Conservation (phyloP, 805 yeast species). For the Pichia eremophila region DNA sequence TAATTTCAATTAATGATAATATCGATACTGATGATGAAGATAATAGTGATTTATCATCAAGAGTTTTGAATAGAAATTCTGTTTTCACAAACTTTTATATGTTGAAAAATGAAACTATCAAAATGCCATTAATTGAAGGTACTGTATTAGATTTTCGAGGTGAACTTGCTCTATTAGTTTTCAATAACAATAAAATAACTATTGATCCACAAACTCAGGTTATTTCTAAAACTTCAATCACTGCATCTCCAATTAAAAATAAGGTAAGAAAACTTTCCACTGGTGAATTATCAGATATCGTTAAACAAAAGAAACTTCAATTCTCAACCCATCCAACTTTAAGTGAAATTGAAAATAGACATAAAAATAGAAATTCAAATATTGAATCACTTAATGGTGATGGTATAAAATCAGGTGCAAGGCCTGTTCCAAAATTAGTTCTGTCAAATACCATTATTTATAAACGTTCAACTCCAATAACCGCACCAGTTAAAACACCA, state of each 20-base stretch:
- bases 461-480: conserved; percentile 6
- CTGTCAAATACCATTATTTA: conserved; percentile 10
- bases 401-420: not conserved
- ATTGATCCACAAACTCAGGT: not conserved
- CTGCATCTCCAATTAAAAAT: not conserved
- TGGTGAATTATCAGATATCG: conserved; percentile 1
- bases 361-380: not conserved
- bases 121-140: conserved; percentile 54
- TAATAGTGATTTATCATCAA: conserved; percentile 10
- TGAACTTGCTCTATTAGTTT: conserved; percentile 29
- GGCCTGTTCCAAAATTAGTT: conserved; percentile 8
- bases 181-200: not conserved
- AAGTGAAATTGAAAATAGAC: conserved; percentile 3
- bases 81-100: conserved; percentile 47
- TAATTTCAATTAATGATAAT: conserved; percentile 10
- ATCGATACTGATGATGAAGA: not conserved
- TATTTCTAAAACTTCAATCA: not conserved
- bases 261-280: conserved; percentile 1
- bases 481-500: not conserved
- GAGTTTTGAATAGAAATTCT: conserved; percentile 33
- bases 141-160: conserved; percentile 65
- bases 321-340: conserved; percentile 7
- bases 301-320: conserved; percentile 3
- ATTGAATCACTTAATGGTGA: not conserved
- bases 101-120: conserved; percentile 51